These are phyloP conservation scores for Phytophthora quininea DNA, from an alignment of 352 stramenopile genomes.

Conservation along the genomic window DNA sequence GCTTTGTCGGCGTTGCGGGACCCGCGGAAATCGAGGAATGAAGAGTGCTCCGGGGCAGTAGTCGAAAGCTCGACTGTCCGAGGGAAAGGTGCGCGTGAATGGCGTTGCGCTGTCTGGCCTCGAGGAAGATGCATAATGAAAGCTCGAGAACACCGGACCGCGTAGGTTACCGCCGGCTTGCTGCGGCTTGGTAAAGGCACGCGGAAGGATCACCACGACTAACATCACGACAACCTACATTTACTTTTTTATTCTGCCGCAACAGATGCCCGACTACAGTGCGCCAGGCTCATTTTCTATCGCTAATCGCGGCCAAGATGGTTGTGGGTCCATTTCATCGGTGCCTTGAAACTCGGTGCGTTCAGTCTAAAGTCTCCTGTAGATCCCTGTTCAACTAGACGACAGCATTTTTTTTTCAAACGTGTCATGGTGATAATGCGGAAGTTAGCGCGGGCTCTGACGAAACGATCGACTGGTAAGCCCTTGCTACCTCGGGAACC, in stretches of 20 bases:
- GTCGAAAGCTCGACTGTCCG: slow-evolving; percentile 5
- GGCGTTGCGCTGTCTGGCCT: slow-evolving; percentile 22
- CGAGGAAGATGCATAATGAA: slow-evolving; percentile 24
- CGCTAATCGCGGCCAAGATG: neutral
- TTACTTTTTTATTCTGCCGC: neutral
- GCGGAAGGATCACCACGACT: neutral
- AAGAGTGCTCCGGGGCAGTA: slow-evolving; percentile 3
- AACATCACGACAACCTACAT: neutral
- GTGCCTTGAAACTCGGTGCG: too few species aligned
- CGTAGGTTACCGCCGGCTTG: too few species aligned
- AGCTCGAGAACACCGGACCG: slow-evolving; percentile 7
- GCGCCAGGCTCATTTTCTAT: neutral
- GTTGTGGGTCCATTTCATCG: too few species aligned
- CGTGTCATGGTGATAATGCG: too few species aligned
- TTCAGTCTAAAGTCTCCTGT: too few species aligned
- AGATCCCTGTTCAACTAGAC: too few species aligned
- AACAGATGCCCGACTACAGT: neutral
- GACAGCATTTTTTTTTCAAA: too few species aligned
- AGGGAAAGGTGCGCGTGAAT: slow-evolving; percentile 30
- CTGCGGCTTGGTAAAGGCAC: slow-evolving; percentile 13
- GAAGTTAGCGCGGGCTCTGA: too few species aligned
- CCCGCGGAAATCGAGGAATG: slow-evolving; percentile 28
- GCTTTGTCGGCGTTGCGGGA: neutral
- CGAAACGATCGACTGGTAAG: too few species aligned
- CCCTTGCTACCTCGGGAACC: too few species aligned